Conservation (phyloP, 2,329 filamentous ascomycete species). For the Cercospora brassicicola region DNA sequence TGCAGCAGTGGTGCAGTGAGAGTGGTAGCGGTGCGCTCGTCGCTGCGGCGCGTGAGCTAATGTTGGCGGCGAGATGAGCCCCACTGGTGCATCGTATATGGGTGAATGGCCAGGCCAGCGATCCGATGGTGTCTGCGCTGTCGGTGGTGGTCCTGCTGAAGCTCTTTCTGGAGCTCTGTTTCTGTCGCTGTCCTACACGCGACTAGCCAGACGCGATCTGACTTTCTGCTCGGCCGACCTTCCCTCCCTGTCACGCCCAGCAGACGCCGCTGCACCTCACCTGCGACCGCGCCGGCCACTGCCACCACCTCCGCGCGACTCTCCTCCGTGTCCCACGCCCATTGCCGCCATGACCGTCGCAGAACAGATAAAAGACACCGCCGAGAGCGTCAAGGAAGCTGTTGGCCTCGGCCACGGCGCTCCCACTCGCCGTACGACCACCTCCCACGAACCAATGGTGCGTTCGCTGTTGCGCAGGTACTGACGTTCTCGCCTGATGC, state of each 20-base stretch:
- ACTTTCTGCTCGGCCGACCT: slow-evolving; percentile 4
- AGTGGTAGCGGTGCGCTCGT: not conserved
- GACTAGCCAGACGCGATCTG: slow-evolving; percentile 5
- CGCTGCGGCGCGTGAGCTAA: not conserved
- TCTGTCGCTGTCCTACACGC: not conserved
- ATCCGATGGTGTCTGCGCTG: not conserved
- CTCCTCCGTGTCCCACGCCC: not conserved
- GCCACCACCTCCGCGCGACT: slow-evolving; percentile 1
- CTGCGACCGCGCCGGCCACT: not conserved
- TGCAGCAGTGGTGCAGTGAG: not conserved
- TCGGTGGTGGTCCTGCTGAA: not conserved
- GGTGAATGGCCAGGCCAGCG: not conserved
- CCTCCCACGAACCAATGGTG: slow-evolving; percentile 17
- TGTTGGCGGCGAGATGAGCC: not conserved
- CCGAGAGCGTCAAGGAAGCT: slow-evolving; percentile 46
- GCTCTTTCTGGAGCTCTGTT: slow-evolving; percentile 8
- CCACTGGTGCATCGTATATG: not conserved
- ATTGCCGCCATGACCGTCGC: slow-evolving; percentile 36
- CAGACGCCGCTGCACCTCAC: slow-evolving; percentile 1
- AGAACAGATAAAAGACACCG: slow-evolving; percentile 38
- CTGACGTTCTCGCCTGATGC: slow-evolving; percentile 24
- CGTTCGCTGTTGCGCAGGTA: slow-evolving; percentile 8
- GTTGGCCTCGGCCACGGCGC: slow-evolving; percentile 48
- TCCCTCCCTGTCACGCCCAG: not conserved
- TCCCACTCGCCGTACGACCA: slow-evolving; percentile 38